These are phyloP conservation scores for Cucumis melo DNA, from an alignment of 306 rosid species.

Conservation along the genomic window DNA sequence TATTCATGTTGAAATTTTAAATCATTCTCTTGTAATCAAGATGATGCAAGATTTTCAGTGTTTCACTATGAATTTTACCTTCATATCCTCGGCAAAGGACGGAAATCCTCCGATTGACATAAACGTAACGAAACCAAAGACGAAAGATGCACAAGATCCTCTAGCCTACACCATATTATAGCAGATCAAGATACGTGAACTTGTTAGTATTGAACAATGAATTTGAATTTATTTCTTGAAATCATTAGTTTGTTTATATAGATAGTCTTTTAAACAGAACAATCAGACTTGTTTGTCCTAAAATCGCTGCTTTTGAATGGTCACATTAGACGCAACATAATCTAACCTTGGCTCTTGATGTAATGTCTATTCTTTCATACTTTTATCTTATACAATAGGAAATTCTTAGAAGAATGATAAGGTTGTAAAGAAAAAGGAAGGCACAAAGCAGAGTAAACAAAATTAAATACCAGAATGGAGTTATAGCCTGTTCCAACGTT, in stretches of 20 bases:
- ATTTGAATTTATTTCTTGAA: not conserved
- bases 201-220: not conserved
- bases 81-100: conserved; percentile 97
- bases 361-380: not conserved
- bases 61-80: conserved; percentile 25
- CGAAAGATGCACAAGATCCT: conserved; percentile 96
- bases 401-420: not conserved
- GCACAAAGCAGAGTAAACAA: not conserved
- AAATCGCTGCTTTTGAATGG: too few species aligned
- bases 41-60: not conserved
- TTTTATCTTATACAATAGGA: too few species aligned
- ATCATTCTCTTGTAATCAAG: not conserved
- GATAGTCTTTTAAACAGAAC: not conserved
- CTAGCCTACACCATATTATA: conserved; percentile 49
- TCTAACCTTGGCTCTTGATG: not conserved
- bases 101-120: conserved; percentile 98
- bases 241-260: not conserved
- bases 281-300: not conserved
- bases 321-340: not conserved
- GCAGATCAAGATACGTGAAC: not conserved
- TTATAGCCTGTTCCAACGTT: conserved; percentile 74
- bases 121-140: conserved; percentile 88
- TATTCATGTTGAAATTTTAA: not conserved
- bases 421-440: not conserved
- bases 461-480: conserved; percentile 64